Percentiles rank a stretch among this genome's conserved stretches.
Conservation (phyloP, 2,329 filamentous ascomycete genomes). For the Diatrype stigma region DNA sequence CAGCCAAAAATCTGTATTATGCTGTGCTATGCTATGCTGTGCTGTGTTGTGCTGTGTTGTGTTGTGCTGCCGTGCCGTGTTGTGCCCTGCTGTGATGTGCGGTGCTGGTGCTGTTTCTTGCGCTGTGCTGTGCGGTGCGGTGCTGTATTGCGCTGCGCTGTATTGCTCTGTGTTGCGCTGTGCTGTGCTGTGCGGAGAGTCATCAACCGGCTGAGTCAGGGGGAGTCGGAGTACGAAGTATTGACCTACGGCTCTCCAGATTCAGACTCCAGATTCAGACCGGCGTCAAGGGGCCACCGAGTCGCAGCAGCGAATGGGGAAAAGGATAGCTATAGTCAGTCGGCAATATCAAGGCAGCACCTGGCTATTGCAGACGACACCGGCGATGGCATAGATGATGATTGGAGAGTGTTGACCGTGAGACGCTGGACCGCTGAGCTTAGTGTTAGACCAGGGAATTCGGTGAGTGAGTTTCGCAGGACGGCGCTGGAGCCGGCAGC, state of each 20-base stretch:
- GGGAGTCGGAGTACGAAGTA: slow-evolving; percentile 6
- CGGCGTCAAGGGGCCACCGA: slow-evolving; percentile 4
- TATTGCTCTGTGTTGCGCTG: too few species aligned
- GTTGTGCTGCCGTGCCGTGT: slow-evolving; percentile 11
- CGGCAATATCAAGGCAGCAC: slow-evolving; percentile 18
- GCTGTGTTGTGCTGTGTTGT: slow-evolving; percentile 11
- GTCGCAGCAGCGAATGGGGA: slow-evolving; percentile 14
- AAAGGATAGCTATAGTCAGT: slow-evolving; percentile 14
- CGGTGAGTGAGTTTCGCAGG: slow-evolving; percentile 25
- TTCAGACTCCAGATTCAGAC: background rate
- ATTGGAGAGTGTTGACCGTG: slow-evolving; percentile 18
- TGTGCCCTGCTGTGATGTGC: slow-evolving; percentile 1
- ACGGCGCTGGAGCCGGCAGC: background rate
- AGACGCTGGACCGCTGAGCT: slow-evolving; percentile 16
- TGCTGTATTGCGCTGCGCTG: slow-evolving; percentile 1
- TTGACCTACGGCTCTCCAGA: background rate
- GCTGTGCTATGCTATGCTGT: slow-evolving; percentile 6
- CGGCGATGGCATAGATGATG: slow-evolving; percentile 19
- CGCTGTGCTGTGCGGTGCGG: background rate
- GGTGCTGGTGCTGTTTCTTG: slow-evolving; percentile 4
- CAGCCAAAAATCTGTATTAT: slow-evolving; percentile 3
- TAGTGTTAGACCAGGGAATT: slow-evolving; percentile 19
- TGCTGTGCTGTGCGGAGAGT: slow-evolving; percentile 6
- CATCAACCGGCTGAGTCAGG: slow-evolving; percentile 7
- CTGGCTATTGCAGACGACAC: slow-evolving; percentile 21